A percentile compares a stretch with the other conserved stretches of the same genome.
Evolutionary conservation across 495 filamentous ascomycete species (phyloP).

Genomic region (Penicillium flavigenum): DNA sequence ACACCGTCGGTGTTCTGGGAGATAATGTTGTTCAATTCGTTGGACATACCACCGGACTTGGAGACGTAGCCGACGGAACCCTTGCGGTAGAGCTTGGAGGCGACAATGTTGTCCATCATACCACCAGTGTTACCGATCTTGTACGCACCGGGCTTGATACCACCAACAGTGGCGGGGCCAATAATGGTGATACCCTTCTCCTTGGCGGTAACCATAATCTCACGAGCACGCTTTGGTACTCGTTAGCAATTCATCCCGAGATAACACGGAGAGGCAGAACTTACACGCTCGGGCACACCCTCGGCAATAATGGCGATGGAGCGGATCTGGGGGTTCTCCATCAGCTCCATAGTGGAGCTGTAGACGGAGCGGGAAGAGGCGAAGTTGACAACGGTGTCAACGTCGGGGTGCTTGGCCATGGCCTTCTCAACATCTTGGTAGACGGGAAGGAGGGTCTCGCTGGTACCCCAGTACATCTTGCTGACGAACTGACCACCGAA

Average conservation of each 20-base stretch:
- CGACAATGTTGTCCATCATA: constrained; percentile 99
- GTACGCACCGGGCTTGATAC: constrained; percentile 98
- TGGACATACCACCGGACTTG: constrained; percentile 99
- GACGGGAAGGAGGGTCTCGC: constrained; percentile 96
- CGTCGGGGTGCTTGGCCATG: constrained; percentile 93
- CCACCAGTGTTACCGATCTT: constrained; percentile 99
- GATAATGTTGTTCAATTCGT: constrained; percentile 99
- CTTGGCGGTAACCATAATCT: constrained; percentile 90
- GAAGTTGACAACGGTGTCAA: constrained; percentile 98
- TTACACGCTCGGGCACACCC: constrained; percentile 95
- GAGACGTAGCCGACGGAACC: constrained; percentile 98
- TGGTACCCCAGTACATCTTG: constrained; percentile 99
- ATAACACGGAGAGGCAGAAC: constrained; percentile 30
- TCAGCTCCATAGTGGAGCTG: constrained; percentile 95
- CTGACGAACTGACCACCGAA: constrained; percentile 99
- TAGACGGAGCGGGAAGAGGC: constrained; percentile 98
- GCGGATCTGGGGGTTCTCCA: constrained; percentile 95
- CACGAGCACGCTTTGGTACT: constrained; percentile 74
- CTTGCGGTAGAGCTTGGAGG: constrained; percentile 99
- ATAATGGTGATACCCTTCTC: constrained; percentile 99
- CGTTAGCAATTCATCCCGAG: constrained; percentile 20
- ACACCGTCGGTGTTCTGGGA: constrained; percentile 94
- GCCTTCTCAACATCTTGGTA: constrained; percentile 95
- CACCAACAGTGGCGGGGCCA: constrained; percentile 95
- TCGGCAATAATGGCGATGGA: constrained; percentile 99